Evolutionary conservation across 164 flowering plant species (phyloP), one percentile per base, ranked within the genome.

Genomic region (Umbilicus rupestris): DNA sequence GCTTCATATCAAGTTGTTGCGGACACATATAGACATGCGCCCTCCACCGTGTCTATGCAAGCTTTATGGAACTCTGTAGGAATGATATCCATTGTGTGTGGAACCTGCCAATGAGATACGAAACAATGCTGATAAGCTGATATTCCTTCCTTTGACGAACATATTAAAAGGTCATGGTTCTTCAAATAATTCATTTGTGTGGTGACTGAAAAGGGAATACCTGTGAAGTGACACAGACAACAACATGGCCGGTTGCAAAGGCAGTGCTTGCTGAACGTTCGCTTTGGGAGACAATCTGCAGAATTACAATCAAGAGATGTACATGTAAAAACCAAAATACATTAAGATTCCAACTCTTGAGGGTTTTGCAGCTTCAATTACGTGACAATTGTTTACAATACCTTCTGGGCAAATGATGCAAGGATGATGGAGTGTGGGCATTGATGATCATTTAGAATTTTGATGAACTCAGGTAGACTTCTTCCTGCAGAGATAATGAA

Each of bases 31-130:
- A n/a, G n/a, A n/a, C n/a, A n/a, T n/a, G n/a, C n/a, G n/a, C n/a
- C n/a, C n/a, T n/a, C n/a, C n/a, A 95, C 92, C 14, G 96, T 88
- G 78, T 81, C 92, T 66, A 87, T 85, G 73, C 97, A 95, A 67
- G 83, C 94, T 76, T 69, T 82, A 70, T 92, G 91, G 58, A 95
- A 76, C 79, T 90, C 91, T 15, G 93, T 95, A 64, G 92, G 86
- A 69, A 92, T 75, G 64, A 92, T 63, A 73, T 88, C 97, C 97
- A 90, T 85, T 26, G 83, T 83, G 47, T 67, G 71, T 26, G 96
- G 96, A 55, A 85, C 81, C 98, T 95, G 80, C 70, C 57, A 37
- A 49, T 41, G 68, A 59, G 45, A 55, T 12, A 67, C 6, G 26
- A 59, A 45, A 14, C 55, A 19, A 69, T 33, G 41, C 16, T 11